These are phyloP conservation scores for Podila minutissima DNA, from an alignment of 192 early-diverging fungal genomes.

Conservation along the genomic window DNA sequence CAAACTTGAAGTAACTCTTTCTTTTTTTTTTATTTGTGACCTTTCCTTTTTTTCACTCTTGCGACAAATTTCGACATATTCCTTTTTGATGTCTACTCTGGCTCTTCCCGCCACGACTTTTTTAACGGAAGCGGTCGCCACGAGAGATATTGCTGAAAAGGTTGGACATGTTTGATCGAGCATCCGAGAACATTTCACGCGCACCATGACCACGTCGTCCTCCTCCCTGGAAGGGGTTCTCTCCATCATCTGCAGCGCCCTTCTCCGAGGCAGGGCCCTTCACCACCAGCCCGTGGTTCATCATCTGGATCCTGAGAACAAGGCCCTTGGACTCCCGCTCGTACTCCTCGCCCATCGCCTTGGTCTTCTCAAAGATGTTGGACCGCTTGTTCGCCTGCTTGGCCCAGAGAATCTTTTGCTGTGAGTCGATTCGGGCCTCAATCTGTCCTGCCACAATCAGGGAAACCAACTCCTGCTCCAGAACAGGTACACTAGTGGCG, in stretches of 20 bases:
- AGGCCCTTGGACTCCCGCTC: conserved; percentile 66
- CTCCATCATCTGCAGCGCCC: conserved; percentile 3
- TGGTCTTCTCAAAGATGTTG: conserved; percentile 71
- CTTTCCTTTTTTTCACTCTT: too few relatives aligned
- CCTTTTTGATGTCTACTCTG: background rate
- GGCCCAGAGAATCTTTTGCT: conserved; percentile 83
- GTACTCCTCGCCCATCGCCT: conserved; percentile 74
- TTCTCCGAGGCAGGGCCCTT: conserved; percentile 26
- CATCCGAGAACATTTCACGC: conserved; percentile 18
- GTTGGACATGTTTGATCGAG: conserved; percentile 20
- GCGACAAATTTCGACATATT: too few relatives aligned
- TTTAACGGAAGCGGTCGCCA: conserved; percentile 20
- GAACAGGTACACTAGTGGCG: conserved; percentile 59
- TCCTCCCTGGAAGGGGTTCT: background rate
- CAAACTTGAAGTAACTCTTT: background rate
- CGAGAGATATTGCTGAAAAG: conserved; percentile 37
- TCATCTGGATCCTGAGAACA: conserved; percentile 73
- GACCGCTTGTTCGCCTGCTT: conserved; percentile 76
- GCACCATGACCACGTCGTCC: conserved; percentile 12
- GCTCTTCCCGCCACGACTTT: background rate
- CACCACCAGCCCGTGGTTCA: conserved; percentile 62
- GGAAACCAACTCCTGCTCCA: conserved; percentile 76
- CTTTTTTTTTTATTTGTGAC: background rate
- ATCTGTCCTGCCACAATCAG: conserved; percentile 80
- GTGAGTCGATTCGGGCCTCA: conserved; percentile 84